Conservation (phyloP, 176 grass and related monocot genomes). For the Carex myosuroides region DNA sequence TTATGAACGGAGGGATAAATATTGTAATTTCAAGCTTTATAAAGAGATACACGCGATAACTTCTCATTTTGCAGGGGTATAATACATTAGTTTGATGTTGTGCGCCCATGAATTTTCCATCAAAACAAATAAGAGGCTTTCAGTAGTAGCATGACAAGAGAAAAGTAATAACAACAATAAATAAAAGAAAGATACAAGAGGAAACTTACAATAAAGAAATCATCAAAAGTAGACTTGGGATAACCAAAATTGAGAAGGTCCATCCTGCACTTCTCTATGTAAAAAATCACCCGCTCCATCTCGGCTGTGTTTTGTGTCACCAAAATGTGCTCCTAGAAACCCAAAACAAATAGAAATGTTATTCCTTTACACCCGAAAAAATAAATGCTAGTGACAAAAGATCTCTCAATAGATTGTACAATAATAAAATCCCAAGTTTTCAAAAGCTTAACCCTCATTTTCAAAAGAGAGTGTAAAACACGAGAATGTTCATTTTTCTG, state of each 20-base stretch:
- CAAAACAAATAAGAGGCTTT: neutral
- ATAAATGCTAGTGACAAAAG: neutral
- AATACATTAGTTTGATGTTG: neutral
- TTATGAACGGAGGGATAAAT: neutral
- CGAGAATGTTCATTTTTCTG: neutral
- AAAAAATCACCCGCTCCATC: slow-evolving; percentile 62
- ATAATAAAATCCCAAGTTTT: neutral
- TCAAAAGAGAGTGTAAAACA: neutral
- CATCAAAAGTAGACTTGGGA: slow-evolving; percentile 84
- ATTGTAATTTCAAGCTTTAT: neutral
- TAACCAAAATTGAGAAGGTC: slow-evolving; percentile 71
- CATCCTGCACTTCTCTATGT: slow-evolving; percentile 63
- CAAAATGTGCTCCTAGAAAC: slow-evolving; percentile 80
- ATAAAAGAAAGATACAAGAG: neutral
- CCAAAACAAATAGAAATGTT: neutral
- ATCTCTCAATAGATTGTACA: neutral
- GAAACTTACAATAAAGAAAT: slow-evolving; percentile 86
- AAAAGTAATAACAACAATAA: neutral
- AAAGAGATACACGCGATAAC: neutral
- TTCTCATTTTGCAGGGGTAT: neutral
- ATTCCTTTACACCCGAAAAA: neutral
- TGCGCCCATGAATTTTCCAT: neutral
- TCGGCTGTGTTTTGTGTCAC: slow-evolving; percentile 76
- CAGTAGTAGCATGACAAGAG: neutral
- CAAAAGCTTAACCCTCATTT: neutral